Evolutionary conservation across 2,329 filamentous ascomycete species (phyloP), one percentile per base, ranked within the genome.

Genomic region (Colletotrichum cuscutae): DNA sequence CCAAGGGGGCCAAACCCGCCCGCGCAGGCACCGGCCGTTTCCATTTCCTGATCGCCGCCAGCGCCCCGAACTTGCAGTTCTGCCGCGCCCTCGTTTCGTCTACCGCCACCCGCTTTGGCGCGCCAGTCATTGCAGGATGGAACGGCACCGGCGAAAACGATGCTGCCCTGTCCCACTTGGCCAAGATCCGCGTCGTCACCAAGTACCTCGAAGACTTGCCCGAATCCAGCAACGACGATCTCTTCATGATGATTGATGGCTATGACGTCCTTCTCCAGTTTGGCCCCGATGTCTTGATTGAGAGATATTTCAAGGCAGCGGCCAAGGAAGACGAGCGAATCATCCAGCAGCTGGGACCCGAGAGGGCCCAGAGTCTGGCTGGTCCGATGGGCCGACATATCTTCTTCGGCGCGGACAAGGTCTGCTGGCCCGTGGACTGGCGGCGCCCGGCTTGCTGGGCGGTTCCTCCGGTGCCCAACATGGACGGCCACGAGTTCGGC

Each of bases 221-320:
- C 9, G 37, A 65, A 2, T 76, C 74, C 9, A 77, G 81, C 5
- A 80, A 91, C 69, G 84, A 89, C 24, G 92, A 94, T 78, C 80
- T 94, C 32, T 86, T 92, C 8, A 81, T 93, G 70, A 84, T 93
- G 59, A 85, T 91, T 6, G 91, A 93, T 78, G 90, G 88, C 1
- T 87, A 89, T 78, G 90, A 93, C 71, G 85, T 90, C 1, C 90
- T 90, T 82, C 89, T 93, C 72, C 92, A 94, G 78, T 82, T 93
- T 2, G 90, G 91, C 0, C 87, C 89, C 3, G 88, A 91, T 54
- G 84, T 93, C 24, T 81, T 93, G 75, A 86, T 94, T 30, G 82
- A 87, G 75, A 86, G 91, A 56, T 94, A 93, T 79, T 88, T 90
- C 75, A 81, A 84, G 15, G 81, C 90, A 19, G 78, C 88, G 22